These are phyloP conservation scores for Eucalyptus sideroxylon DNA, from an alignment of 345 rosid genomes.

Conservation along the genomic window DNA sequence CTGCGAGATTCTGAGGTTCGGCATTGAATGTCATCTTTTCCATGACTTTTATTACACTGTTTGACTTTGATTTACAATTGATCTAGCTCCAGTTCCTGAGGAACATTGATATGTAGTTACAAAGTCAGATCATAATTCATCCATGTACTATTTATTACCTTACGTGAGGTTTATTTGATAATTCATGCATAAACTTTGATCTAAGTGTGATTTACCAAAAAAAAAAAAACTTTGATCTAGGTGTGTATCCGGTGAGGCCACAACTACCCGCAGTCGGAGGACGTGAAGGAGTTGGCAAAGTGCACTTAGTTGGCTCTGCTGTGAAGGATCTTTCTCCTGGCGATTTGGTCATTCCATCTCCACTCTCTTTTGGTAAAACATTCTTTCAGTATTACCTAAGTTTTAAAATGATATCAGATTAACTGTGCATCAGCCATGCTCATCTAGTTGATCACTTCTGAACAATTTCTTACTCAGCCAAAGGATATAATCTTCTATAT, in stretches of 20 bases:
- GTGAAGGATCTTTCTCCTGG: slow-evolving; percentile 58
- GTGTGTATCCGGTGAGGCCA: slow-evolving; percentile 92
- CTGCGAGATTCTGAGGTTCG: background rate
- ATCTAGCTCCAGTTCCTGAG: background rate
- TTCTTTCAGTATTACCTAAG: background rate
- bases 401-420: background rate
- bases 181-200: background rate
- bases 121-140: background rate
- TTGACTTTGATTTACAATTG: background rate
- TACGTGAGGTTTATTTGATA: background rate
- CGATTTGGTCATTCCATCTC: slow-evolving; percentile 86
- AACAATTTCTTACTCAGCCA: background rate
- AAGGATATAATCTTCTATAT: background rate
- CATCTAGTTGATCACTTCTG: background rate
- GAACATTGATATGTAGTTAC: background rate
- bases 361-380: slow-evolving; percentile 62
- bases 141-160: background rate
- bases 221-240: slow-evolving; percentile 13
- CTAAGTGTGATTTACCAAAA: too few relatives aligned
- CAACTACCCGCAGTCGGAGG: slow-evolving; percentile 91
- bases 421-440: background rate
- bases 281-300: slow-evolving; percentile 88
- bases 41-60: background rate
- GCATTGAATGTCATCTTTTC: background rate
- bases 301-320: slow-evolving; percentile 53